Evolutionary conservation across 2,329 filamentous ascomycete genomes (phyloP), one percentile per base, ranked within the genome.

Genomic region (Fusarium neocosmosporiellum): DNA sequence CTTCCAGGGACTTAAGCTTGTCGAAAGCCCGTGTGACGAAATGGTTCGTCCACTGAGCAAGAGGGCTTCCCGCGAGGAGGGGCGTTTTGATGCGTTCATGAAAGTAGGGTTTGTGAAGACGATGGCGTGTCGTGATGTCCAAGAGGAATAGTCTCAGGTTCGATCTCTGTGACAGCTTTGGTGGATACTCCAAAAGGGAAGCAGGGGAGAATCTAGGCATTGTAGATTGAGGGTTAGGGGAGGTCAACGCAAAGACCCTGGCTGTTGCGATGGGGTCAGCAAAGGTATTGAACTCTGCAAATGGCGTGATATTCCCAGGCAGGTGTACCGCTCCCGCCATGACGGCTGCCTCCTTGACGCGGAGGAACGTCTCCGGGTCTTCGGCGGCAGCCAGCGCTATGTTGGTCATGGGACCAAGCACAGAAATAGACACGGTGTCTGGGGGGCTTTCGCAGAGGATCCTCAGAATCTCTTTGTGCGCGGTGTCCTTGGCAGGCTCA

Each of bases 271-370:
- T 86, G 14, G 92, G 86, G 79, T 97, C 95, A 67, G 95, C 94
- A 77, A 93, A 95, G 48, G 91, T 92, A 84, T 98, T 98, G 88
- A 98, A 98, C 80, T 98, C 95, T 69, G 92, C 93, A 18, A 91
- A 88, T 1, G 94, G 94, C 43, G 88, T 89, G 78, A 92, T 89
- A 81, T 98, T 98, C 75, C 95, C 95, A 36, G 89, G 87, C 43
- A 90, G 83, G 65, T 92, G 86, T 58, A 97, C 88, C 14, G 93
- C 90, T 65, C 95, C 95, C 63, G 94, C 94, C 95, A 98, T 98
- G 37, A 96, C 92, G 5, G 96, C 91, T 3, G 97, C 88, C 81
- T 97, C 94, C 80, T 95, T 96, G 36, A 90, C 93, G 46, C 90
- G 89, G 53, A 97, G 85, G 81, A 98, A 96, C 0, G 93, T 91